Percentiles rank a stretch among this genome's conserved stretches.
These are phyloP conservation scores for Coprinopsis marcescibilis DNA, from an alignment of 768 basidiomycete genomes.

Conservation along the genomic window DNA sequence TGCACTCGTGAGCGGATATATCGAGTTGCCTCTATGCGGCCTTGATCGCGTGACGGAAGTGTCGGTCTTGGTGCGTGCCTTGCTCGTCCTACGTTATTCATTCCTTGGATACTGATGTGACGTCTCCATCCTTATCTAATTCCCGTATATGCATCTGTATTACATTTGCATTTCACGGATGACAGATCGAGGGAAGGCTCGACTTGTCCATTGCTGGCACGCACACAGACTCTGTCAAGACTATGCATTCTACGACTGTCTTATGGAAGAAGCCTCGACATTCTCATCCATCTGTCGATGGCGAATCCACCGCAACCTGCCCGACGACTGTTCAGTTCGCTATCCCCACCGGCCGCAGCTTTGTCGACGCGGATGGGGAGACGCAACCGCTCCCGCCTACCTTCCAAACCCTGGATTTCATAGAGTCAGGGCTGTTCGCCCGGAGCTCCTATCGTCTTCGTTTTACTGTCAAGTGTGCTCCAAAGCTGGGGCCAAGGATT, in stretches of 20 bases:
- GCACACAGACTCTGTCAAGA: slow-evolving; percentile 26
- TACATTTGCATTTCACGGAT: background rate
- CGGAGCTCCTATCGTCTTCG: slow-evolving; percentile 9
- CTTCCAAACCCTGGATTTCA: slow-evolving; percentile 3
- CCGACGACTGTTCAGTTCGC: too few species aligned
- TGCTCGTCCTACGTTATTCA: too few species aligned
- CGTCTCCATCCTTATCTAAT: too few species aligned
- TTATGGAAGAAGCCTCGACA: slow-evolving; percentile 7
- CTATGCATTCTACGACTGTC: slow-evolving; percentile 16
- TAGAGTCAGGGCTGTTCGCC: background rate
- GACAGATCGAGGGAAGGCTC: slow-evolving; percentile 39
- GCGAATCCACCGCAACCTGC: too few species aligned
- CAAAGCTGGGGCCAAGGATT: slow-evolving; percentile 31
- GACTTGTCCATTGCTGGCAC: slow-evolving; percentile 29
- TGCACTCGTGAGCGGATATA: slow-evolving; percentile 33
- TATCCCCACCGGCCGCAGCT: too few species aligned
- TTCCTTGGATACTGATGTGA: too few species aligned
- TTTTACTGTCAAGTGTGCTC: slow-evolving; percentile 32
- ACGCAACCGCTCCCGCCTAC: slow-evolving; percentile 8
- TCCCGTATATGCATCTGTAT: background rate
- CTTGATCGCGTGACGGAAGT: slow-evolving; percentile 34
- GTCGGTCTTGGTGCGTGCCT: slow-evolving; percentile 34
- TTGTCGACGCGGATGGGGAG: too few species aligned
- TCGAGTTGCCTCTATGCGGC: slow-evolving; percentile 37
- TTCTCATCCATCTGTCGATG: too few species aligned